Evolutionary conservation across 2,329 filamentous ascomycete genomes (phyloP), one percentile per base, ranked within the genome.

Genomic region (Colletotrichum graminicola): DNA sequence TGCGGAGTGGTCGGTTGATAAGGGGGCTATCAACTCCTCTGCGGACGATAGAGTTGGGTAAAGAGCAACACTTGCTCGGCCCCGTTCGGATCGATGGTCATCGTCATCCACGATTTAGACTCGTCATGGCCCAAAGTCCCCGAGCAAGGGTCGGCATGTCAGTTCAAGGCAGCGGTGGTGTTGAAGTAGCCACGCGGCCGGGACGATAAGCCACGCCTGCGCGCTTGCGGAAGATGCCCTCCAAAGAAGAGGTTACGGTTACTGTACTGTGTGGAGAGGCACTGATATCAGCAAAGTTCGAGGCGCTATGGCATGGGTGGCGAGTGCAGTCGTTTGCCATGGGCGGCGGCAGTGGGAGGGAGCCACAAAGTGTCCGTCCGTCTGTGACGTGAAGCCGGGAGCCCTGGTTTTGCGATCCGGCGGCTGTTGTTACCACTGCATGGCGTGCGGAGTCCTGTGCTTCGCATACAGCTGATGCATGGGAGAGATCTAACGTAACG

Each of bases 391-490:
- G 65, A 60, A 60, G 36, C 60, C 59, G 47, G 32, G 32, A 54
- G 36, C 57, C 68, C 51, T 67, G 57, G 57, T 63, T 67, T 55
- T 61, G 59, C 63, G 21, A 67, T 66, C 49, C 41, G 56, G 56
- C 49, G 56, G 62, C 67, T 52, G 34, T 21, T 41, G 60, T 41
- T 51, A 41, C 62, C 32, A 60, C 49, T 52, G 55, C 43, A 12
- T 41, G 32, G 34, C 36, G 26, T 51, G 57, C 32, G 41, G 43
- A 47, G 61, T 56, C 34, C 49, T 16, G 61, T 63, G 66, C 66
- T 66, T 52, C 65, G 56, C 57, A 71, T 71, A 57, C 52, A 63
- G 57, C 64, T 67, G 68, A 71, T 62, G 62, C 67, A 51, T 62
- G 63, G 29, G 34, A 56, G 63, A 41, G 56, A 54, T 62, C 68